Evolutionary conservation across 441 rosid genomes (phyloP).

Genomic region (Erodium texanum): DNA sequence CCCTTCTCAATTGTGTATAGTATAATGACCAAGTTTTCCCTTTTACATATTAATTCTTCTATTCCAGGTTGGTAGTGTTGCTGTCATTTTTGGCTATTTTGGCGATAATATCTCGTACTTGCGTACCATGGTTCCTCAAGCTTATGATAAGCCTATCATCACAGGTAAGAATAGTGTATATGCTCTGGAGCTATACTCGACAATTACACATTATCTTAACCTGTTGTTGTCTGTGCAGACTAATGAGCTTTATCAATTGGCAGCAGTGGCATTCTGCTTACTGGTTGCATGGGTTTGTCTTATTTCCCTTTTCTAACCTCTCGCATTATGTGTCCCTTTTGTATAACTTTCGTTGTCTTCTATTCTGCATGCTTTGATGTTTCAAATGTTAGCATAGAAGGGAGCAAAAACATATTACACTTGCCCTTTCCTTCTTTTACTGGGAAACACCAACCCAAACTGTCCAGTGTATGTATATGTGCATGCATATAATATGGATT

Average conservation of each 20-base stretch:
- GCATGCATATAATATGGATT: constrained; percentile 14
- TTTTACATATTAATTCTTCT: constrained; percentile 12
- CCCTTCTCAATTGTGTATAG: background rate
- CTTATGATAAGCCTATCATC: constrained; percentile 91
- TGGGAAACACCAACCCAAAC: background rate
- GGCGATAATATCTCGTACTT: constrained; percentile 64
- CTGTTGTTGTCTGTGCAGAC: constrained; percentile 48
- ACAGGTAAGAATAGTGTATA: constrained; percentile 40
- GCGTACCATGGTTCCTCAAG: constrained; percentile 96
- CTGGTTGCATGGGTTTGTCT: constrained; percentile 91
- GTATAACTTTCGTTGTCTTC: background rate
- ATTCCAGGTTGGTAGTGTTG: constrained; percentile 66
- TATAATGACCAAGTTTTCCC: background rate
- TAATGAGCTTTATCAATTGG: constrained; percentile 91
- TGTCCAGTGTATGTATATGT: background rate
- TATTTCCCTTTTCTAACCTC: constrained; percentile 19
- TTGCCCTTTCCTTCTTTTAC: background rate
- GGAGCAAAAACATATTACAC: background rate
- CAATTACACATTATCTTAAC: constrained; percentile 20
- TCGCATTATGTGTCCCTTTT: too few species aligned
- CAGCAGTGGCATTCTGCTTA: constrained; percentile 90
- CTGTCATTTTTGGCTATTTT: constrained; percentile 62
- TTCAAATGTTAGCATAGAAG: constrained; percentile 4
- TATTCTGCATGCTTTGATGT: background rate
- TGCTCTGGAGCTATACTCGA: constrained; percentile 16